Conservation (phyloP, 1,284 basidiomycete species). For the Peniophora sp. region DNA sequence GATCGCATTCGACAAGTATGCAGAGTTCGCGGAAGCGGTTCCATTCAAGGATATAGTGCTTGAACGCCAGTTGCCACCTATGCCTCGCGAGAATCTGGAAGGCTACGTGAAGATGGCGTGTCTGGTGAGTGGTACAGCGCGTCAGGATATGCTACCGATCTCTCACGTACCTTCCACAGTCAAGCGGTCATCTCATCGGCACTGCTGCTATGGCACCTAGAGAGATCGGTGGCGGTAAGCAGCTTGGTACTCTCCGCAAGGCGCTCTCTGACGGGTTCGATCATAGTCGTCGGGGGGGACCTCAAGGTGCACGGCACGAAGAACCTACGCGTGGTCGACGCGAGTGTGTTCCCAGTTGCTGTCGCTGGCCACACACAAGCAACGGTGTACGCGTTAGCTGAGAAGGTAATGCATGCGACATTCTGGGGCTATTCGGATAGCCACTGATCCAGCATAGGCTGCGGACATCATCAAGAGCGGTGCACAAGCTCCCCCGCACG, state of each 20-base stretch:
- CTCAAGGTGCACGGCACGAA: constrained; percentile 38
- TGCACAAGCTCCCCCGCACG: no score
- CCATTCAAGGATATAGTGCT: no score
- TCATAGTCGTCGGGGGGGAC: constrained; percentile 22
- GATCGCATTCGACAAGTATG: no score
- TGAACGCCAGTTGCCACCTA: no score
- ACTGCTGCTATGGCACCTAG: constrained; percentile 9
- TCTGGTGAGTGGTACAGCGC: neutral
- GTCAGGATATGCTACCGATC: neutral
- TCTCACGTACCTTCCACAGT: neutral
- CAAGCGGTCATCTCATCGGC: constrained; percentile 4
- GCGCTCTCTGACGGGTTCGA: constrained; percentile 13
- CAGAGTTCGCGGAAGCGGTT: no score
- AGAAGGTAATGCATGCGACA: constrained; percentile 1
- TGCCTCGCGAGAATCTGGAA: no score
- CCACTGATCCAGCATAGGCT: no score
- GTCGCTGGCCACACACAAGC: constrained; percentile 3
- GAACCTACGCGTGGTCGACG: constrained; percentile 31
- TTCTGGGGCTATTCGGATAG: no score
- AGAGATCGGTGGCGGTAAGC: constrained; percentile 4
- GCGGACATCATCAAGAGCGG: no score
- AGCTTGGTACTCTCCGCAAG: neutral
- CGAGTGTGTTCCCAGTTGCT: constrained; percentile 28
- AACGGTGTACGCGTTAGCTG: constrained; percentile 3
- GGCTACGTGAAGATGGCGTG: neutral